phyloP scores from a whole-genome alignment of 2,329 filamentous ascomycete species.

The Colletotrichum australisinense region DNA sequence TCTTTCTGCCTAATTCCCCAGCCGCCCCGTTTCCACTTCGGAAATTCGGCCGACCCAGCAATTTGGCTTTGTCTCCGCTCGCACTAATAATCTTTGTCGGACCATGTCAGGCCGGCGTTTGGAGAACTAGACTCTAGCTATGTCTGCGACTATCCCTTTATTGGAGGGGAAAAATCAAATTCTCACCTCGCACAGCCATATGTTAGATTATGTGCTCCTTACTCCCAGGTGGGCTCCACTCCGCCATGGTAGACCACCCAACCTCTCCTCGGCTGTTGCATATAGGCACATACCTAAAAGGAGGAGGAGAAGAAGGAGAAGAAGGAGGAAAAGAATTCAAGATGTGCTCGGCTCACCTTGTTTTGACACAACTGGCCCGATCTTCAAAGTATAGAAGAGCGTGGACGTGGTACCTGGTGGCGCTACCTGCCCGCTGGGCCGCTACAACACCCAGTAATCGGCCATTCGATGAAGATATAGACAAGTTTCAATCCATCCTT shows the following conservation, averaged over 20 bases:
- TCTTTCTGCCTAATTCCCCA: conserved; percentile 26
- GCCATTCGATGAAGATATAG: conserved; percentile 13
- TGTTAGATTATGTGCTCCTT: too few relatives aligned
- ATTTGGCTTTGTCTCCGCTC: conserved; percentile 22
- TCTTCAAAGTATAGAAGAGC: conserved; percentile 13
- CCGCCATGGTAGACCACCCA: too few relatives aligned
- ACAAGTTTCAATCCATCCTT: conserved; percentile 10
- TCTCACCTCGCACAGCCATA: too few relatives aligned
- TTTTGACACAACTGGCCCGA: conserved; percentile 27
- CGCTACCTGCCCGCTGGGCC: not conserved
- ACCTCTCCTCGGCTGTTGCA: not conserved
- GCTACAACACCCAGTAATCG: conserved; percentile 25
- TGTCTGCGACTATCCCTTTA: not conserved
- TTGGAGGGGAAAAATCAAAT: not conserved
- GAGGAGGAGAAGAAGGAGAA: too few relatives aligned
- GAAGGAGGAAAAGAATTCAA: not conserved
- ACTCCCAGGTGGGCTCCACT: conserved; percentile 12
- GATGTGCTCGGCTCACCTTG: conserved; percentile 23
- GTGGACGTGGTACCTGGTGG: conserved; percentile 24
- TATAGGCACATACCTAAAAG: not conserved
- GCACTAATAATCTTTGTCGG: conserved; percentile 16
- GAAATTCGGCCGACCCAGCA: conserved; percentile 34
- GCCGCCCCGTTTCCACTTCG: not conserved
- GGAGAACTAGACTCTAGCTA: conserved; percentile 27
- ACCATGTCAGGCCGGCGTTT: conserved; percentile 23